Evolutionary conservation across 768 basidiomycete species (phyloP), one percentile per base, ranked within the genome.

Genomic region (Leccinellum rugosiceps): DNA sequence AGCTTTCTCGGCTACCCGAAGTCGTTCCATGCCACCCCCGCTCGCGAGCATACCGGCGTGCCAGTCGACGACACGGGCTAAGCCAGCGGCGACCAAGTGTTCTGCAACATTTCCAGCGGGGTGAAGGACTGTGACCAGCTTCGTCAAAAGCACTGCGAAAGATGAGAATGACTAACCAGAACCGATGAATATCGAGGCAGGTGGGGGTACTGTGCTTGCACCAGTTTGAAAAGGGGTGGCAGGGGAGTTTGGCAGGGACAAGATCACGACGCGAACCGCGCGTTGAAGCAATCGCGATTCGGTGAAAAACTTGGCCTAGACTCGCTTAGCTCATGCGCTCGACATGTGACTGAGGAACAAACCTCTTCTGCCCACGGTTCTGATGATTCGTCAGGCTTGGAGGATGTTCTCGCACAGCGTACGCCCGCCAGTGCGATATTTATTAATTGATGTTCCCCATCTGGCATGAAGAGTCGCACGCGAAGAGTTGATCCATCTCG

Each of bases 21-120:
- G 80, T 43, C 85, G 86, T 65, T 95, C 93, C 84, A 98, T 92
- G 5, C 85, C 90, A 41, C 94, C 94, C 52, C 80, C 78, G 53
- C 79, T 82, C 1, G 92, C 85, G 21, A 99, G 83, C 82, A 98
- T 89, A 21, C 95, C 95, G 15, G 96, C 94, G 71, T 99, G 96
- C 95, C 95, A 98, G 69, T 96, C 95, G 57, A 98, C 88, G 50
- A 98, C 82, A 56, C 92, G 88, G 17, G 95, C 96, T 2, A 98
- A 78, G 28, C 96, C 95, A 46, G 84, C 83, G 4, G 81, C 83
- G 28, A 93, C 85, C 38, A 99, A 79, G 72, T 90, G 86, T 64
- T 96, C 92, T 13, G 94, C 94, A 25, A 99, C 88, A 73, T 97
- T 97, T 31, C 96, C 96, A 17, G 87, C 91, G 9, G 96, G 94